Base-by-base conservation (phyloP, 2,329 filamentous ascomycete genomes). In the Magnaporthiopsis rhizophila region DNA sequence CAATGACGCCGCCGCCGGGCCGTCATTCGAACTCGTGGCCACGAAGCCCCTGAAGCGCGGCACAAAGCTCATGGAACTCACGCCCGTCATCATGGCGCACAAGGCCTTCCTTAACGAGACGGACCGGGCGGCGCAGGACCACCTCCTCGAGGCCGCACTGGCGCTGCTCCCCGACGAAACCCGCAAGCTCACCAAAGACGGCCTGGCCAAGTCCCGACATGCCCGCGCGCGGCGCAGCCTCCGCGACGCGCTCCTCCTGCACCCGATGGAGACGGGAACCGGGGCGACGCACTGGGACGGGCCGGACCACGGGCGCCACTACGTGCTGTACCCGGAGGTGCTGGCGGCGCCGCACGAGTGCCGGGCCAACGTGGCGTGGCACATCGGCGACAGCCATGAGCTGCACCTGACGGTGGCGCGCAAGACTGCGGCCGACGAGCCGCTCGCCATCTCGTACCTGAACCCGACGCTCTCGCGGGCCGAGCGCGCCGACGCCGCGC, bases 311-410 rank as follows among this genome's bases (percentile, higher is more conserved):
- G 12, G 58, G 0, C 57, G 64, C 24, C 71, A 73, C 65, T 69
- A 67, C 53, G 66, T 65, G 62, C 68, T 68, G 58, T 79, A 75
- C 64, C 77, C 77, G 0, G 76, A 79, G 68, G 71, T 73, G 0
- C 67, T 71, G 24, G 62, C 73, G 2, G 59, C 78, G 15, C 76
- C 76, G 63, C 78, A 79, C 69, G 76, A 74, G 28, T 80, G 78
- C 67, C 77, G 76, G 32, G 75, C 77, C 2, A 79, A 79, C 65
- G 74, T 77, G 12, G 71, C 70, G 1, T 72, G 65, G 62, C 69
- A 76, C 59, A 68, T 78, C 21, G 74, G 78, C 62, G 58, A 68
- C 11, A 65, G 78, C 3, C 72, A 73, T 7, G 21, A 5, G 13
- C 72, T 77, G 59, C 71, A 70, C 6, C 72, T 76, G 1, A 73